Percentiles rank a stretch among this genome's conserved stretches.
Evolutionary conservation across 116 monocot genomes (phyloP).

Genomic region (Posidonia oceanica): DNA sequence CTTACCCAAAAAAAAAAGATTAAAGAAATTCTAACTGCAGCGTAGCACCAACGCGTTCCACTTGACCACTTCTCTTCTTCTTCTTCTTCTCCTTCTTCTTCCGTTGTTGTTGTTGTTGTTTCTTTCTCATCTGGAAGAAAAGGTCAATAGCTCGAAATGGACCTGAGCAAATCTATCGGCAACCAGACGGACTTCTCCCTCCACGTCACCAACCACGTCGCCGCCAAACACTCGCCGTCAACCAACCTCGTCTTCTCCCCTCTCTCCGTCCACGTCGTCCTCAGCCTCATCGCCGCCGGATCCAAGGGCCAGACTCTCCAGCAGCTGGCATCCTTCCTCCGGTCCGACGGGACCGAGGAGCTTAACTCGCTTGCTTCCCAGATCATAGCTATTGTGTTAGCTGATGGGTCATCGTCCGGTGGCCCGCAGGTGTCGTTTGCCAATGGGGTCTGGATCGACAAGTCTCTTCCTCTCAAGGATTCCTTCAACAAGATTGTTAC

Average conservation of each 20-base stretch:
- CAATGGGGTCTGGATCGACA: constrained; percentile 60
- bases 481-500: constrained; percentile 33
- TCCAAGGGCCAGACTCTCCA: constrained; percentile 27
- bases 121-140: neutral
- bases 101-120: neutral
- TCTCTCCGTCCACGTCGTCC: constrained; percentile 46
- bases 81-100: neutral
- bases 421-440: constrained; percentile 51
- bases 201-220: constrained; percentile 25
- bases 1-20: no score
- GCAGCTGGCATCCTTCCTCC: constrained; percentile 29
- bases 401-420: constrained; percentile 46
- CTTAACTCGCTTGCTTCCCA: constrained; percentile 43
- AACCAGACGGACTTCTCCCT: constrained; percentile 62
- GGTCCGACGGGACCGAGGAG: constrained; percentile 6
- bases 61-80: neutral
- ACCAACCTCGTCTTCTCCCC: constrained; percentile 73
- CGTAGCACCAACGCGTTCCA: no score
- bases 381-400: constrained; percentile 35
- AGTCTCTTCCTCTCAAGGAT: constrained; percentile 29
- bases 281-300: constrained; percentile 61
- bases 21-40: no score
- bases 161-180: constrained; percentile 27
- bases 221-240: constrained; percentile 5
- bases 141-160: constrained; percentile 22